A percentile compares a stretch with the other conserved stretches of the same genome.
These are phyloP conservation scores for Myxozyma nipponensis DNA, from an alignment of 805 yeast genomes.

Conservation along the genomic window DNA sequence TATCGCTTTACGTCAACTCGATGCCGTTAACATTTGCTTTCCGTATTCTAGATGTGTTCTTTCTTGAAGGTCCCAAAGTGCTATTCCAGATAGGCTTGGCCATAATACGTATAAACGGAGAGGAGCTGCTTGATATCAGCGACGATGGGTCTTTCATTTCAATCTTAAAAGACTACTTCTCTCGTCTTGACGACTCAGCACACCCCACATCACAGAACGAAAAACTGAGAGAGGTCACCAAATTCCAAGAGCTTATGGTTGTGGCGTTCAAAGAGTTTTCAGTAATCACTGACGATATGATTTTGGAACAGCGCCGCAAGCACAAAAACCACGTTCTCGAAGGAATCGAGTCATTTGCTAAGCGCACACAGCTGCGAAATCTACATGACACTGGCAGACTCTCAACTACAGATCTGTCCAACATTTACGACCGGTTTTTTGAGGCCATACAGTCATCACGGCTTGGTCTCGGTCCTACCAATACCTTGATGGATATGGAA, in stretches of 20 bases:
- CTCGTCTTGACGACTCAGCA: conserved; percentile 64
- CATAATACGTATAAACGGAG: conserved; percentile 83
- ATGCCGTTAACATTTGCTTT: conserved; percentile 95
- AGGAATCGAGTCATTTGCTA: conserved; percentile 86
- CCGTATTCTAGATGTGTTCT: conserved; percentile 83
- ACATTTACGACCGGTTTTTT: conserved; percentile 81
- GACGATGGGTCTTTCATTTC: conserved; percentile 93
- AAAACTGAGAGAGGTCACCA: conserved; percentile 63
- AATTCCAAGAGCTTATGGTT: conserved; percentile 84
- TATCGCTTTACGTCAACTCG: conserved; percentile 81
- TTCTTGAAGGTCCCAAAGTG: conserved; percentile 83
- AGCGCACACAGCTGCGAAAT: conserved; percentile 85
- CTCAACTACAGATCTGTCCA: conserved; percentile 54
- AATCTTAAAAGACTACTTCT: conserved; percentile 76
- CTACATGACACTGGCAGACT: conserved; percentile 69
- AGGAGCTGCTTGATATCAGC: conserved; percentile 66
- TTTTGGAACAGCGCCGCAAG: conserved; percentile 63
- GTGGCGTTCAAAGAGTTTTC: conserved; percentile 90
- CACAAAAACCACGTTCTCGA: conserved; percentile 73
- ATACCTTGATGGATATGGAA: conserved; percentile 68
- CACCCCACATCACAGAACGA: conserved; percentile 67
- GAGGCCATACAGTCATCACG: conserved; percentile 63
- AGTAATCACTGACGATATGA: conserved; percentile 68
- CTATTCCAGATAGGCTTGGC: conserved; percentile 93
- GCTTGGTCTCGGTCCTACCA: conserved; percentile 43